These are phyloP conservation scores for Fusarium sp. DNA, from an alignment of 2,329 filamentous ascomycete genomes.

Conservation along the genomic window DNA sequence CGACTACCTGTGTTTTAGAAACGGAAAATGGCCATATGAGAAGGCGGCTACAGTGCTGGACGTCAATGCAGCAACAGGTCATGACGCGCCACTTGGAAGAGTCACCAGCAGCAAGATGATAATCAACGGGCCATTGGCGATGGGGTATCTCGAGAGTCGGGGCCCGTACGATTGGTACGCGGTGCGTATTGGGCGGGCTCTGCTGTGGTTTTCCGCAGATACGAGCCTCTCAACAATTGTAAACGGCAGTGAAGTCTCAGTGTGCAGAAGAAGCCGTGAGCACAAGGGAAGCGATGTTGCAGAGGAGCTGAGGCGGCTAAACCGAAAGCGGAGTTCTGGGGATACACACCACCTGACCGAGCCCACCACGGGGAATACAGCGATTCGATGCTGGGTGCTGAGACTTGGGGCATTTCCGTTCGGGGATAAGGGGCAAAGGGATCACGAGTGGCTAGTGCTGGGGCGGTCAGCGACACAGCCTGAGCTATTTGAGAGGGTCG, in stretches of 20 bases:
- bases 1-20: conserved; percentile 41
- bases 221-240: conserved; percentile 15
- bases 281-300: background rate
- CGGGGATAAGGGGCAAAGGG: background rate
- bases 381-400: conserved; percentile 29
- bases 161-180: conserved; percentile 2
- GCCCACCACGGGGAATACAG: background rate
- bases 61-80: background rate
- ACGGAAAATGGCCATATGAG: conserved; percentile 26
- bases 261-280: conserved; percentile 12
- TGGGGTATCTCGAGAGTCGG: background rate
- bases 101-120: conserved; percentile 13
- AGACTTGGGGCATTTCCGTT: conserved; percentile 23
- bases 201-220: conserved; percentile 11
- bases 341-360: background rate
- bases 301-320: background rate
- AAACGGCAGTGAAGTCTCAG: background rate
- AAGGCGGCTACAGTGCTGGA: conserved; percentile 21
- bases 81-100: conserved; percentile 25
- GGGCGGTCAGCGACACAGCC: conserved; percentile 14
- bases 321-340: background rate
- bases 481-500: conserved; percentile 24
- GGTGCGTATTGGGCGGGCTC: background rate
- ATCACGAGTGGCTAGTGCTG: conserved; percentile 27
- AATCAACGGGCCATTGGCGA: conserved; percentile 15